A percentile compares a stretch with the other conserved stretches of the same genome.
phyloP scores from a whole-genome alignment of 2,329 filamentous ascomycete genomes.

The Eutypella sp. region DNA sequence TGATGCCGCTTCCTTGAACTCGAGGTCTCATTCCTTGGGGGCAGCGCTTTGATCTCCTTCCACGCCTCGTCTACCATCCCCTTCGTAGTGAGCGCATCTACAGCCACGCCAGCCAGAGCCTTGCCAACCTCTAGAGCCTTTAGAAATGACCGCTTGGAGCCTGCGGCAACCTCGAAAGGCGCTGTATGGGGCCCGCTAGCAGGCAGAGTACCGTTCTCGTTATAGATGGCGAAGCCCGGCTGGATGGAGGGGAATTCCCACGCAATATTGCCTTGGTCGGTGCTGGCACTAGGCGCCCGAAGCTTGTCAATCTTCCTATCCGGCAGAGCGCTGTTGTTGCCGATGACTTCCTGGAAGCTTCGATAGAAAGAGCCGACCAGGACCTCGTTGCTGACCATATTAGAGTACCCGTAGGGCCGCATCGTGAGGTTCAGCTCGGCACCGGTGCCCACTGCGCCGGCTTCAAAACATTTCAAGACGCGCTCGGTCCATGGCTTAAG shows the following conservation, averaged over 20 bases:
- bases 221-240: conserved; percentile 21
- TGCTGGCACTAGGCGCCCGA: conserved; percentile 16
- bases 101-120: background rate
- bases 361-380: conserved; percentile 19
- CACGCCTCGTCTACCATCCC: background rate
- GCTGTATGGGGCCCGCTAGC: background rate
- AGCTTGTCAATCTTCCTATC: conserved; percentile 21
- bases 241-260: conserved; percentile 23
- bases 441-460: conserved; percentile 31
- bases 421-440: conserved; percentile 31
- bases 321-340: conserved; percentile 17
- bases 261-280: conserved; percentile 27
- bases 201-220: conserved; percentile 15
- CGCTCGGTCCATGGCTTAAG: conserved; percentile 20
- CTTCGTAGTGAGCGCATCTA: background rate
- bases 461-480: conserved; percentile 30
- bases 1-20: background rate
- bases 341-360: conserved; percentile 19
- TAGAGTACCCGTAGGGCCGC: conserved; percentile 24
- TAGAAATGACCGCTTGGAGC: background rate
- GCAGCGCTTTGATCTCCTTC: background rate
- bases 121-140: background rate
- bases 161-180: background rate
- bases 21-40: background rate
- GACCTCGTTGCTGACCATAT: conserved; percentile 25